phyloP scores from a whole-genome alignment of 805 yeast species.

The Candida glaebosa region DNA sequence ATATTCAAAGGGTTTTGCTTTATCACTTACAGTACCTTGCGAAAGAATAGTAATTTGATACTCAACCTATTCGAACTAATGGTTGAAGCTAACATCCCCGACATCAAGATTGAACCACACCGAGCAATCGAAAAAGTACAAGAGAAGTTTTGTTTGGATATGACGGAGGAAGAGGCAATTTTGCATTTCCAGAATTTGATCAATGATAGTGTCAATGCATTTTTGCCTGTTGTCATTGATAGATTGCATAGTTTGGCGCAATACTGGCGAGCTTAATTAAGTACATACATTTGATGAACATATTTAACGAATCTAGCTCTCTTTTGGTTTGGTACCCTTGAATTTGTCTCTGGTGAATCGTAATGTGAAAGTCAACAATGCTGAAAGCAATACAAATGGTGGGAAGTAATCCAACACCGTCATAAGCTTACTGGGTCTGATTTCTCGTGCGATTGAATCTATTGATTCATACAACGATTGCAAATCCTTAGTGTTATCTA shows the following conservation, averaged over 20 bases:
- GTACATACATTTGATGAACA: too few relatives aligned
- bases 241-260: slow-evolving; percentile 94
- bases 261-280: slow-evolving; percentile 81
- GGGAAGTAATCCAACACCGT: slow-evolving; percentile 24
- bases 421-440: slow-evolving; percentile 21
- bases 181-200: slow-evolving; percentile 90
- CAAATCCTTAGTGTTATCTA: slow-evolving; percentile 53
- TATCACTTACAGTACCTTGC: slow-evolving; percentile 84
- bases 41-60: slow-evolving; percentile 87
- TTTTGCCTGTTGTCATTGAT: slow-evolving; percentile 92
- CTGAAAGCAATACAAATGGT: slow-evolving; percentile 23
- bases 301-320: neutral
- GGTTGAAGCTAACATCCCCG: slow-evolving; percentile 93
- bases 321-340: slow-evolving; percentile 12
- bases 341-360: slow-evolving; percentile 18
- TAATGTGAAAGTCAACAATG: slow-evolving; percentile 17
- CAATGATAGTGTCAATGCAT: slow-evolving; percentile 90
- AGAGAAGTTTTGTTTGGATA: slow-evolving; percentile 88
- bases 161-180: slow-evolving; percentile 95
- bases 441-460: slow-evolving; percentile 18
- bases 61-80: slow-evolving; percentile 87
- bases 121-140: slow-evolving; percentile 88
- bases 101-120: slow-evolving; percentile 76
- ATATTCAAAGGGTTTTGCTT: slow-evolving; percentile 91
- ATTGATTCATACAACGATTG: slow-evolving; percentile 20